These are phyloP conservation scores for Hygrocybe coccinea DNA, from an alignment of 768 basidiomycete genomes.

Conservation along the genomic window DNA sequence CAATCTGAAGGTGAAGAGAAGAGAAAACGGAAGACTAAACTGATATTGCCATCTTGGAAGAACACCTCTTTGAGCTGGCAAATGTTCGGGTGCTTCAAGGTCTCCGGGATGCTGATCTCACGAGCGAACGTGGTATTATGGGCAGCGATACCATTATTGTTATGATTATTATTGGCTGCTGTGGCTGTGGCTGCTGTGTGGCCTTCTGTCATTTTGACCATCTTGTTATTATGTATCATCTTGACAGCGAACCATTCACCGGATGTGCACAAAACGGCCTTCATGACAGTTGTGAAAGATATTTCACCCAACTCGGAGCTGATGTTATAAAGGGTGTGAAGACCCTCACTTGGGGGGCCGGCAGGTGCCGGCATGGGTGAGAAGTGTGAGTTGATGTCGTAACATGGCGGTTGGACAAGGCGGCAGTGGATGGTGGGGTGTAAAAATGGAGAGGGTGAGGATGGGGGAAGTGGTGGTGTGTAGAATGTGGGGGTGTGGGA, in stretches of 20 bases:
- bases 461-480: too few species aligned
- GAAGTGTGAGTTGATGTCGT: too few species aligned
- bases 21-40: slow-evolving; percentile 34
- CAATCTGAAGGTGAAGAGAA: slow-evolving; percentile 1
- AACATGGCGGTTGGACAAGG: too few species aligned
- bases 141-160: slow-evolving; percentile 10
- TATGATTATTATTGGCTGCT: slow-evolving; percentile 13
- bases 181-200: slow-evolving; percentile 17
- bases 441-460: too few species aligned
- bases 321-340: slow-evolving; percentile 65
- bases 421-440: too few species aligned
- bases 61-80: slow-evolving; percentile 77
- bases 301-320: slow-evolving; percentile 77
- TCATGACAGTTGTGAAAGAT: slow-evolving; percentile 86
- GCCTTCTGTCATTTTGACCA: slow-evolving; percentile 26
- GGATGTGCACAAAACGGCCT: slow-evolving; percentile 65
- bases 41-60: slow-evolving; percentile 55
- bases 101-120: slow-evolving; percentile 76
- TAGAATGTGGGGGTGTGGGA: too few species aligned
- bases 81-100: slow-evolving; percentile 75
- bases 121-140: slow-evolving; percentile 45
- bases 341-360: slow-evolving; percentile 44
- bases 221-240: slow-evolving; percentile 61
- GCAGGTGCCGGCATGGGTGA: too few species aligned
- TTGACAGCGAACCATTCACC: slow-evolving; percentile 84